Base-by-base conservation (phyloP, 768 basidiomycete genomes). In the Mycena haematopus region DNA sequence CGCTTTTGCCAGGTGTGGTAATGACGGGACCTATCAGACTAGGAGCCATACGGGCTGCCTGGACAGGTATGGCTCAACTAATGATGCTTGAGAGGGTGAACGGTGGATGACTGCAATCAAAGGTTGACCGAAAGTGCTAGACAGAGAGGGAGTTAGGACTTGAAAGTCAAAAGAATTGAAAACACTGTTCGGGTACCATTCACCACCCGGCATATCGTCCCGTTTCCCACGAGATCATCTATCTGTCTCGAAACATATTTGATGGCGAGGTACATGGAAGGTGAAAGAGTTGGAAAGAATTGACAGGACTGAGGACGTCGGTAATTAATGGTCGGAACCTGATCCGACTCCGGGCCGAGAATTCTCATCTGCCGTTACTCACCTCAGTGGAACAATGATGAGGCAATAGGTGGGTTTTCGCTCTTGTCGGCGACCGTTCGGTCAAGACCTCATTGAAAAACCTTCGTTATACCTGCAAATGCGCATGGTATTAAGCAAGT, bases 11-110 rank as follows among this genome's bases (percentile, higher is more conserved):
- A 56, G 35, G 46, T 63, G 25, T 50, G 44, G 56, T 54, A 51
- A 60, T 64, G 58, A 64, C 63, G 58, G 58, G 63, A 60, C 63
- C 54, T 60, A 58, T 54, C 63, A 60, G 21, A 29, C 19, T 6
- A 38, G 36, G 0, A 53, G 29, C 29, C 36, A 36, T 36, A 36
- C 13, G 27, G 24, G 14, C n/a, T n/a, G n/a, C n/a, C n/a, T n/a
- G n/a, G n/a, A n/a, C 2, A 14, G 13, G 9, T 10, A 21, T 25
- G 44, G 44, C 49, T 35, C 51, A 25, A 19, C 31, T 3, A 33
- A 29, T 19, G 14, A 49, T 42, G 35, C 38, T 27, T 33, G 33
- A 29, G 25, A 15, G 24, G 51, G 21, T 17, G 19, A 36, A 62
- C 19, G 3, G 45, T 56, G 17, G 31, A 15, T 42, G 31, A 27